These are phyloP conservation scores for Lupinus albus DNA, from an alignment of 306 rosid genomes.

Conservation along the genomic window DNA sequence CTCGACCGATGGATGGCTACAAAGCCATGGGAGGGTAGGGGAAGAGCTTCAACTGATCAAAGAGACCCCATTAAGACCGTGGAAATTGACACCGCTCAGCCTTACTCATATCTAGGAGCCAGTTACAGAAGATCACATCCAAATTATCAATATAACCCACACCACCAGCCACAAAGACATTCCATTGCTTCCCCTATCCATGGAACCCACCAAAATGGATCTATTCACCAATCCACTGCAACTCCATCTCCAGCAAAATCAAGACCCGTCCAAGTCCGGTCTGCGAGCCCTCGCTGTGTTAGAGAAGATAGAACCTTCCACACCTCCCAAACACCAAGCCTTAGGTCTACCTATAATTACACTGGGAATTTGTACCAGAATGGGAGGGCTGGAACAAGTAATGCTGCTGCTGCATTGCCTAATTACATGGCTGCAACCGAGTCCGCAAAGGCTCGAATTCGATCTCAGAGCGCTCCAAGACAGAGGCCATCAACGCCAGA, in stretches of 20 bases:
- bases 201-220: constrained; percentile 56
- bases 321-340: constrained; percentile 84
- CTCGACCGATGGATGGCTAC: constrained; percentile 78
- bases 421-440: constrained; percentile 98
- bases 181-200: constrained; percentile 64
- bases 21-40: constrained; percentile 86
- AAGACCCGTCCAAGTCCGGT: constrained; percentile 73
- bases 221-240: constrained; percentile 58
- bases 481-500: constrained; percentile 91
- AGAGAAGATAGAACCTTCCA: constrained; percentile 71
- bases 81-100: constrained; percentile 87
- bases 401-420: constrained; percentile 58
- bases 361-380: constrained; percentile 56
- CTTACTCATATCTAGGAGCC: constrained; percentile 66
- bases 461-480: constrained; percentile 93
- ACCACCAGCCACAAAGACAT: constrained; percentile 71
- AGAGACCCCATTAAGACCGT: constrained; percentile 82
- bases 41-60: constrained; percentile 87
- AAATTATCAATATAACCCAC: constrained; percentile 65
- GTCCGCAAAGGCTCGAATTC: constrained; percentile 87
- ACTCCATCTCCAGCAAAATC: constrained; percentile 87
- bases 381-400: constrained; percentile 53
- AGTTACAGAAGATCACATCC: constrained; percentile 72
- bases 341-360: constrained; percentile 78
- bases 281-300: constrained; percentile 70